Evolutionary conservation across 768 basidiomycete genomes (phyloP), one percentile per base, ranked within the genome.

Genomic region (Tricholoma sp.): DNA sequence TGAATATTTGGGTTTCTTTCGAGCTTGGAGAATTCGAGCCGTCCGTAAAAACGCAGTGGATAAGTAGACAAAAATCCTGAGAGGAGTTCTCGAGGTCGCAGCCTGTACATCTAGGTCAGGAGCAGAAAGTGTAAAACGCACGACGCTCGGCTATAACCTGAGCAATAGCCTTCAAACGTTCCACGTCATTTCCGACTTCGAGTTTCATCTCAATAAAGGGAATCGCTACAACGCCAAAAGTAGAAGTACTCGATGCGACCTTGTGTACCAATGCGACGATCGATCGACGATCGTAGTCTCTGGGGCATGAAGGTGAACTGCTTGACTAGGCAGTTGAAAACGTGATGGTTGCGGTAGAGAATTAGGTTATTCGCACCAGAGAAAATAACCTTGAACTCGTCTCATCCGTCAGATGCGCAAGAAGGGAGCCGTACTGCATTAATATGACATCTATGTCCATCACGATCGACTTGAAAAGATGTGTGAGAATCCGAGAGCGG

Each of bases 401-500:
- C 52, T 63, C 60, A 48, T 60, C 63, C 29, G 59, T 66, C 51
- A 52, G n/a, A 55, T 65, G 65, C 20, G 58, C 53, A 56, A 34
- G 50, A 57, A 47, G 59, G 42, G 60, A 32, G 20, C 64, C 61
- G 45, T 65, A 65, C 42, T 66, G 65, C 55, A 63, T 61, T 52
- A 64, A 58, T 45, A 60, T 57, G 52, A 61, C 32, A 56, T 63
- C 62, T 45, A 66, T 57, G 61, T 66, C 62, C 18, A 42, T 36
- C n/a, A 66, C 59, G 49, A 66, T 66, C 1, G 54, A 45, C 57
- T 32, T 58, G 57, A 65, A 66, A 55, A 65, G 5, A 39, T 50
- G 20, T 18, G 62, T 66, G 52, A 64, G 64, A 61, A 66, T 63
- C 37, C 65, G 60, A 62, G 65, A 61, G 44, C 60, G 60, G 50